Conservation (phyloP, 2,329 filamentous ascomycete species). For the Diaporthe batatas region DNA sequence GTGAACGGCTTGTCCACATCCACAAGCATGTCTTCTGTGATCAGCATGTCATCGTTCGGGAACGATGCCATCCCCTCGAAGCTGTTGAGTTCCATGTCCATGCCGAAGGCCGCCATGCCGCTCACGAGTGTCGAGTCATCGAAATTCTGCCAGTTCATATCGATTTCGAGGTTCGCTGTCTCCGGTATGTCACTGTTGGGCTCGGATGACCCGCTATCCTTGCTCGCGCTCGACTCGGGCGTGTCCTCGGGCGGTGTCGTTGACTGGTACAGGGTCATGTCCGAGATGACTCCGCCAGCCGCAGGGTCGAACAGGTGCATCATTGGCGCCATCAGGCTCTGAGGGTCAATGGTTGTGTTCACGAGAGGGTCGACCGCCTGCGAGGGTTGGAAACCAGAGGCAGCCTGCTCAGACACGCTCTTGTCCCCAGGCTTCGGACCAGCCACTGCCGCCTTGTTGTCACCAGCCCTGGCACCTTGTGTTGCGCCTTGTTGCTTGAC, state of each 20-base stretch:
- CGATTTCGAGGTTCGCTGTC: conserved; percentile 65
- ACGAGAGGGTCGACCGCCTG: conserved; percentile 52
- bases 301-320: conserved; percentile 57
- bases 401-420: conserved; percentile 47
- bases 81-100: conserved; percentile 56
- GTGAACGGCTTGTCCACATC: conserved; percentile 67
- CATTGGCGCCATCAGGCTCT: conserved; percentile 59
- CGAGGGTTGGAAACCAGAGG: conserved; percentile 39
- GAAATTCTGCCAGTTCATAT: conserved; percentile 59
- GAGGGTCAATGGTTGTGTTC: conserved; percentile 65
- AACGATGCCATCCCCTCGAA: conserved; percentile 42
- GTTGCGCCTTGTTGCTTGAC: conserved; percentile 64
- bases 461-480: conserved; percentile 46
- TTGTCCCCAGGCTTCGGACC: conserved; percentile 46
- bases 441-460: conserved; percentile 46
- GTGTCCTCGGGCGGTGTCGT: conserved; percentile 71
- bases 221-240: conserved; percentile 73
- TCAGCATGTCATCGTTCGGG: conserved; percentile 45
- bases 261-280: conserved; percentile 67
- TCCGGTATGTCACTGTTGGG: conserved; percentile 74
- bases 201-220: conserved; percentile 71
- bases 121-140: conserved; percentile 56
- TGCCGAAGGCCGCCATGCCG: conserved; percentile 47
- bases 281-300: conserved; percentile 63
- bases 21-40: conserved; percentile 39